Evolutionary conservation across 2,329 filamentous ascomycete species (phyloP).

Genomic region (Pseudopyricularia javanii): DNA sequence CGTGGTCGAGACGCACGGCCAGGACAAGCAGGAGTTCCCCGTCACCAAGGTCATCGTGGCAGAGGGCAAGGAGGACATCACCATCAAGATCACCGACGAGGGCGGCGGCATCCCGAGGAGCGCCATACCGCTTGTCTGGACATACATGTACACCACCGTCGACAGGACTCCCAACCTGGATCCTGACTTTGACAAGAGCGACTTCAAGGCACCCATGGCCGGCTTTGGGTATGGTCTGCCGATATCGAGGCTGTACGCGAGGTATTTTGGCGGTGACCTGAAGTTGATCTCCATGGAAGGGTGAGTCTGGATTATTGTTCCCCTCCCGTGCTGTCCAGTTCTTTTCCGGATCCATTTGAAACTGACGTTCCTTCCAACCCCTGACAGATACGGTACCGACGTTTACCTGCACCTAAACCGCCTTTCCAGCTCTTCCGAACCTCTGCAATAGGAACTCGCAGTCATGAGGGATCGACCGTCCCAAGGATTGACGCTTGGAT

Average conservation of each 20-base stretch:
- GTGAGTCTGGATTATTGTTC: slow-evolving; percentile 37
- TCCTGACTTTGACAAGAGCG: slow-evolving; percentile 95
- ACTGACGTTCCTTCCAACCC: slow-evolving; percentile 1
- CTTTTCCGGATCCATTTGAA: neutral
- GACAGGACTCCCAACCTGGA: slow-evolving; percentile 90
- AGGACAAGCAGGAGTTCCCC: slow-evolving; percentile 91
- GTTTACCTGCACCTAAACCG: slow-evolving; percentile 97
- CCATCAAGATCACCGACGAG: slow-evolving; percentile 95
- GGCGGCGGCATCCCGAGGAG: slow-evolving; percentile 90
- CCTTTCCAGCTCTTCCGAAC: slow-evolving; percentile 88
- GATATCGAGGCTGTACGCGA: slow-evolving; percentile 84
- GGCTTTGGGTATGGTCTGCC: slow-evolving; percentile 97
- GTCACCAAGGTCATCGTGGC: slow-evolving; percentile 96
- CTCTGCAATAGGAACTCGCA: slow-evolving; percentile 87
- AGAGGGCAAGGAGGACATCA: slow-evolving; percentile 96
- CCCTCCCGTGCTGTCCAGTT: neutral
- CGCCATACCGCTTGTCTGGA: slow-evolving; percentile 96
- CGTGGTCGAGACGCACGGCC: slow-evolving; percentile 88
- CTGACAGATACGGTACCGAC: slow-evolving; percentile 79
- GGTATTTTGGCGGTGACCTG: slow-evolving; percentile 94
- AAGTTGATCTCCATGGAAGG: slow-evolving; percentile 99
- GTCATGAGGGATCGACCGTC: slow-evolving; percentile 66
- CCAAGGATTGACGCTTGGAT: slow-evolving; percentile 54
- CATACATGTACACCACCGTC: slow-evolving; percentile 99
- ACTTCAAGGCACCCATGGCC: slow-evolving; percentile 99